Evolutionary conservation across 2,329 filamentous ascomycete genomes (phyloP), one percentile per base, ranked within the genome.

Genomic region (Venturia nashicola): DNA sequence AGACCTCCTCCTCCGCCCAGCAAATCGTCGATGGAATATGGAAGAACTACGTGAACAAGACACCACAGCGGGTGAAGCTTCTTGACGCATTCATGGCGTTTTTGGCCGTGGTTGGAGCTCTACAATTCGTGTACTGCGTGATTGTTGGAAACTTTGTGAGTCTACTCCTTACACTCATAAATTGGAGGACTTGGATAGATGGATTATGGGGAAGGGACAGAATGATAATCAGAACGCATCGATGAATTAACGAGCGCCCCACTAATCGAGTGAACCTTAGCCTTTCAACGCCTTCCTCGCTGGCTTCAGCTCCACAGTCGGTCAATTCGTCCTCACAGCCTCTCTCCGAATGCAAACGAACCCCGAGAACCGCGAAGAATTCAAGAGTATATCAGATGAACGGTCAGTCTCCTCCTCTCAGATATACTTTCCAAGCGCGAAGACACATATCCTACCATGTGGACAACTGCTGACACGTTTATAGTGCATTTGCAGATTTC

Each of bases 251-350:
- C 1, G 14, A 42, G 4, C 20, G 18, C 8, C 27, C 5, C 5
- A n/a, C 44, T 65, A 20, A 63, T 32, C 4, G 8, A 44, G 36
- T 34, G 23, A 18, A 59, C n/a, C 68, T 59, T 72, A 97, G 93
- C 94, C 94, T 11, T 99, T 99, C 82, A 99, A 99, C 76, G 94
- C 95, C 68, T 99, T 99, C 80, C 85, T 99, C 40, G 90, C 92
- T 40, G 95, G 94, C 59, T 99, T 99, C 80, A 87, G 86, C 66
- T 91, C 93, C 18, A 94, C 93, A 1, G 93, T 99, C 67, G 94
- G 94, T 67, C 94, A 99, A 75, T 99, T 99, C 75, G 94, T 99
- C 67, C 85, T 99, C 69, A 97, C 94, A 61, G 90, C 91, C 81
- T 86, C 72, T 79, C 80, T 99, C 70, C 86, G 94, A 67, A 96